Evolutionary conservation across 345 rosid genomes (phyloP), one percentile per base, ranked within the genome.

Genomic region (Ceriops zippeliana): DNA sequence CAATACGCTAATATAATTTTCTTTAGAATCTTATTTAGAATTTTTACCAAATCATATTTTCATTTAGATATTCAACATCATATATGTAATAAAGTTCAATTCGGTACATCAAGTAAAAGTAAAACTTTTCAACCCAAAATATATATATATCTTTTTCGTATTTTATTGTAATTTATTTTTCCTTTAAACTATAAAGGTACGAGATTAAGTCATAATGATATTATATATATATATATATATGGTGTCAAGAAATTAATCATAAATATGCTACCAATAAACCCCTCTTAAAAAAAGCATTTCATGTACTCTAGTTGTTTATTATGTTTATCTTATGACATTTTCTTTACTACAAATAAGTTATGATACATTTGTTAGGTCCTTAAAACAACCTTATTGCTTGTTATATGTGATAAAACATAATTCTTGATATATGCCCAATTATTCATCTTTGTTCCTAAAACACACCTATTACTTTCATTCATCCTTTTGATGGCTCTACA

Each of bases 201-300:
- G 21, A 17, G 51, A 47, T 7, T 19, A 2, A 11, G 0, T 24
- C 58, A 17, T 8, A 16, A 61, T 10, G 22, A n/a, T 22, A 22
- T 22, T 91, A 91, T 88, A 93, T 22, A 22, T 22, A 22, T 22
- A 22, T 22, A 22, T 22, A 22, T 22, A 22, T 0, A 22, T 22
- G 24, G 93, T 90, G 93, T 82, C 91, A 78, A 51, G 81, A 78
- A 57, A 73, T 78, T 70, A 78, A 78, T 35, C 51, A 75, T 27
- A 78, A 78, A 59, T 70, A 78, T 64, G 78, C 81, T 56, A 74
- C 81, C 42, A 73, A 70, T 60, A 78, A 74, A 66, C 78, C 81
- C 34, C 81, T 78, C 58, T 52, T 78, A 13, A 78, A 78, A 58
- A 78, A 75, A 10, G 78, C 73, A 54, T 73, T 73, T 51, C 73